These are phyloP conservation scores for Phytophthora brassicae DNA, from an alignment of 352 stramenopile species.

Conservation along the genomic window DNA sequence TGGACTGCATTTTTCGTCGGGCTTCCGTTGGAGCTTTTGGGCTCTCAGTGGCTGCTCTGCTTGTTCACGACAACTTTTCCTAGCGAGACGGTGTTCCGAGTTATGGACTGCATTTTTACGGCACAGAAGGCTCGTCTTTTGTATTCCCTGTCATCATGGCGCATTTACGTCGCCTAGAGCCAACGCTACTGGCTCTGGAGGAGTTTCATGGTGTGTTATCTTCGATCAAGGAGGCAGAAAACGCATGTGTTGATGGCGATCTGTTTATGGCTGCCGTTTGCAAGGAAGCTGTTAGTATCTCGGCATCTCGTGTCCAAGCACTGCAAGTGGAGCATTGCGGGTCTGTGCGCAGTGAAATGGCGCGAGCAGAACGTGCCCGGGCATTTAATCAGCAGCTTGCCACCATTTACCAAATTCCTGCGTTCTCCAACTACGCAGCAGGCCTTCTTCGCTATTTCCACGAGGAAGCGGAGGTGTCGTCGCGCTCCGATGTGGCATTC, in stretches of 20 bases:
- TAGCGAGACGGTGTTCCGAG: conserved; percentile 82
- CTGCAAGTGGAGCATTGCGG: conserved; percentile 59
- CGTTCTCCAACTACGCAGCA: conserved; percentile 69
- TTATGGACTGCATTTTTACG: conserved; percentile 88
- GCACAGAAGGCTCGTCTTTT: conserved; percentile 75
- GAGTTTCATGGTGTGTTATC: conserved; percentile 77
- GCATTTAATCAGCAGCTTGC: conserved; percentile 73
- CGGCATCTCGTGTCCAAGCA: conserved; percentile 32
- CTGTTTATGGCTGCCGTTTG: conserved; percentile 52
- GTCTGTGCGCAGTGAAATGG: conserved; percentile 67
- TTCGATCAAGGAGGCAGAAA: conserved; percentile 76
- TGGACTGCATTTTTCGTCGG: conserved; percentile 89
- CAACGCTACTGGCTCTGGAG: conserved; percentile 42
- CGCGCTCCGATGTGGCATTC: conserved; percentile 74
- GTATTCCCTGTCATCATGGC: conserved; percentile 86
- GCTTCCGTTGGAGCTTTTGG: conserved; percentile 82
- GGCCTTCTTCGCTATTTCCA: conserved; percentile 75
- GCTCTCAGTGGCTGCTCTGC: conserved; percentile 90
- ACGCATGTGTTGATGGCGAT: conserved; percentile 61
- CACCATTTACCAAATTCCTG: conserved; percentile 75
- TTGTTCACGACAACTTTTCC: conserved; percentile 91
- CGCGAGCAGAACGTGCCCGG: conserved; percentile 59
- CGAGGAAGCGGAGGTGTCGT: conserved; percentile 69
- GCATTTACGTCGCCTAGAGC: conserved; percentile 66
- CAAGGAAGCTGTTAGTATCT: conserved; percentile 49